These are phyloP conservation scores for Ricinus communis DNA, from an alignment of 345 rosid genomes.

Conservation along the genomic window DNA sequence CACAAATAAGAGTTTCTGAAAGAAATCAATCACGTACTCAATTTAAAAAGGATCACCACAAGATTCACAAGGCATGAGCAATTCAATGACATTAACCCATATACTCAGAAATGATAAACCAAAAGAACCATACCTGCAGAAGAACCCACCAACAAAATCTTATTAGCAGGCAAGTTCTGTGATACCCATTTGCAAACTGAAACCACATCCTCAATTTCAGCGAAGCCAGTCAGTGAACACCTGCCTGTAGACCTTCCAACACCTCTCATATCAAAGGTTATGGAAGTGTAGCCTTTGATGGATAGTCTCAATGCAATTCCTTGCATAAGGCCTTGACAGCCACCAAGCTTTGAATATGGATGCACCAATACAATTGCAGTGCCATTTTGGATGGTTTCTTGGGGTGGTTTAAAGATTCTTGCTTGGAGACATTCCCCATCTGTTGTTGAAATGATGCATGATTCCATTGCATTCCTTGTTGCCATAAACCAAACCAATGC, in stretches of 20 bases:
- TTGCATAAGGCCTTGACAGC: slow-evolving; percentile 22
- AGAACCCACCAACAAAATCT: slow-evolving; percentile 17
- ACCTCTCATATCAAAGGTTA: slow-evolving; percentile 35
- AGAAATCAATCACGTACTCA: too few relatives aligned
- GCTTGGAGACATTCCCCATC: slow-evolving; percentile 19
- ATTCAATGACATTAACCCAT: too few relatives aligned
- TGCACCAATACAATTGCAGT: slow-evolving; percentile 23
- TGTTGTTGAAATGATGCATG: neutral
- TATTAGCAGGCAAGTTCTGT: neutral
- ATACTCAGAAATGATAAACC: too few relatives aligned
- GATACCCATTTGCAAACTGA: slow-evolving; percentile 27
- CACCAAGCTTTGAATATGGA: slow-evolving; percentile 22
- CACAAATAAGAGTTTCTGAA: too few relatives aligned
- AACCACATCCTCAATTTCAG: slow-evolving; percentile 23
- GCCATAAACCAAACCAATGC: neutral
- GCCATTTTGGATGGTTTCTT: neutral
- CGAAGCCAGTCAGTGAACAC: slow-evolving; percentile 20
- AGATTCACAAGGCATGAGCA: too few relatives aligned
- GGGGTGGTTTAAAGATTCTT: slow-evolving; percentile 23
- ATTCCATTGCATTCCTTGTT: slow-evolving; percentile 8
- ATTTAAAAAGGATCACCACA: too few relatives aligned
- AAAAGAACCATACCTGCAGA: slow-evolving; percentile 14
- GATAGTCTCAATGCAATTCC: slow-evolving; percentile 21
- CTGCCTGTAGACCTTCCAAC: slow-evolving; percentile 22
- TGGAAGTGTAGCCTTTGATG: slow-evolving; percentile 13